Evolutionary conservation across 441 rosid genomes (phyloP).

Genomic region (Erodium texanum): DNA sequence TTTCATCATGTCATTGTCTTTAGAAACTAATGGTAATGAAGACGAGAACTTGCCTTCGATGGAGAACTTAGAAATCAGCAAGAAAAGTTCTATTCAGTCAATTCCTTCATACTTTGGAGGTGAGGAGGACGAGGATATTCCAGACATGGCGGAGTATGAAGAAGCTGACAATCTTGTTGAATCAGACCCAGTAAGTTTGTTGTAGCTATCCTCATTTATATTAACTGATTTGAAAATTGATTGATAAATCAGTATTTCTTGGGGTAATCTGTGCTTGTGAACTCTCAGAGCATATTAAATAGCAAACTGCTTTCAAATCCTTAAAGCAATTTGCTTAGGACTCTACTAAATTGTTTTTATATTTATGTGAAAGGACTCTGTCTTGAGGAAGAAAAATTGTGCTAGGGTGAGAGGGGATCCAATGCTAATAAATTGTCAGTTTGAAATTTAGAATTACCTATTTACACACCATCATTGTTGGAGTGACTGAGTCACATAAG

Average conservation of each 20-base stretch:
- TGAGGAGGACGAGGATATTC: constrained; percentile 84
- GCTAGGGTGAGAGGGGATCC: not conserved
- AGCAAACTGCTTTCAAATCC: not conserved
- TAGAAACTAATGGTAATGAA: constrained; percentile 55
- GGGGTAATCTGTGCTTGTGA: not conserved
- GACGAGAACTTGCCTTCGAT: constrained; percentile 86
- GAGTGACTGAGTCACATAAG: not conserved
- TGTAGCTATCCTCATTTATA: not conserved
- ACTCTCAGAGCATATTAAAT: not conserved
- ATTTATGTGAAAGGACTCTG: not conserved
- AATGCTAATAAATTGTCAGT: not conserved
- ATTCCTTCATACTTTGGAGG: constrained; percentile 76
- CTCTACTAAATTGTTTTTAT: not conserved
- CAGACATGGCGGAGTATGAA: constrained; percentile 84
- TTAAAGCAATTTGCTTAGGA: not conserved
- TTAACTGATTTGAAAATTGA: constrained; percentile 4
- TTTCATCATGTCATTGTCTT: constrained; percentile 9
- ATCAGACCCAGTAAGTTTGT: constrained; percentile 59
- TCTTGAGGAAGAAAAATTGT: constrained; percentile 1
- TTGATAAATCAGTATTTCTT: not conserved
- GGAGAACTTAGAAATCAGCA: constrained; percentile 62
- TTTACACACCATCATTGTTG: not conserved
- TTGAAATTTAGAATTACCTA: not conserved
- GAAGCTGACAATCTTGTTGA: constrained; percentile 65
- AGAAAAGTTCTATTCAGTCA: constrained; percentile 43